Evolutionary conservation across 1,284 basidiomycete species (phyloP).

Genomic region (Omphalotus olearius): DNA sequence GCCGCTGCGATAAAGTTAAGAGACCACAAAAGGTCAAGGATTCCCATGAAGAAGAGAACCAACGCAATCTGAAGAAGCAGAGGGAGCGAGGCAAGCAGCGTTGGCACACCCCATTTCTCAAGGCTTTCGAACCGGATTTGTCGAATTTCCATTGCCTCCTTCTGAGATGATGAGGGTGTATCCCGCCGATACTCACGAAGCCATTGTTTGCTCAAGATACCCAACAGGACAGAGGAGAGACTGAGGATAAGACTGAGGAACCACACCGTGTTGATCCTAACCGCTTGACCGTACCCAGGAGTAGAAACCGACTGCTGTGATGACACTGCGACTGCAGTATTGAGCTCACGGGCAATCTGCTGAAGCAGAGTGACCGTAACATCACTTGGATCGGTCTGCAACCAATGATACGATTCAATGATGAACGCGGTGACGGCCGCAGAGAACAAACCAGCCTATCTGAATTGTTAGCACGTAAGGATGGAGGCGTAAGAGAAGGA

Average conservation of each 20-base stretch:
- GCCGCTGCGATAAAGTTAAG: slow-evolving; percentile 5
- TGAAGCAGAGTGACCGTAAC: slow-evolving; percentile 11
- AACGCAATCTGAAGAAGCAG: slow-evolving; percentile 25
- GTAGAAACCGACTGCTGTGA: neutral
- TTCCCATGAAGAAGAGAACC: slow-evolving; percentile 26
- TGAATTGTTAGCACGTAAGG: neutral
- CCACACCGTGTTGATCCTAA: slow-evolving; percentile 22
- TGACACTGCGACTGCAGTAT: neutral
- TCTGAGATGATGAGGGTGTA: slow-evolving; percentile 13
- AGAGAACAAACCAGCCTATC: slow-evolving; percentile 22
- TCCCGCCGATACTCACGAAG: slow-evolving; percentile 19
- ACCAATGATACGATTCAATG: slow-evolving; percentile 18
- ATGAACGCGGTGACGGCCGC: slow-evolving; percentile 20
- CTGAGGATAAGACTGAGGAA: slow-evolving; percentile 21
- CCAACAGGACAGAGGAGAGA: slow-evolving; percentile 18
- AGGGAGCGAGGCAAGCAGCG: slow-evolving; percentile 24
- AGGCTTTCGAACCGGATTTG: slow-evolving; percentile 24
- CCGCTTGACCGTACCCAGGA: neutral
- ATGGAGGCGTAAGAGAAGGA: neutral
- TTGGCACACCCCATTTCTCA: slow-evolving; percentile 23
- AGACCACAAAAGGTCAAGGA: slow-evolving; percentile 18
- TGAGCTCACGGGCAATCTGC: slow-evolving; percentile 12
- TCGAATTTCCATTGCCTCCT: slow-evolving; percentile 19
- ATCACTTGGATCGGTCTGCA: slow-evolving; percentile 14
- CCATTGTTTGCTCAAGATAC: slow-evolving; percentile 23